Conservation (phyloP, 257 asterid genomes). For the Solanum neorickii region DNA sequence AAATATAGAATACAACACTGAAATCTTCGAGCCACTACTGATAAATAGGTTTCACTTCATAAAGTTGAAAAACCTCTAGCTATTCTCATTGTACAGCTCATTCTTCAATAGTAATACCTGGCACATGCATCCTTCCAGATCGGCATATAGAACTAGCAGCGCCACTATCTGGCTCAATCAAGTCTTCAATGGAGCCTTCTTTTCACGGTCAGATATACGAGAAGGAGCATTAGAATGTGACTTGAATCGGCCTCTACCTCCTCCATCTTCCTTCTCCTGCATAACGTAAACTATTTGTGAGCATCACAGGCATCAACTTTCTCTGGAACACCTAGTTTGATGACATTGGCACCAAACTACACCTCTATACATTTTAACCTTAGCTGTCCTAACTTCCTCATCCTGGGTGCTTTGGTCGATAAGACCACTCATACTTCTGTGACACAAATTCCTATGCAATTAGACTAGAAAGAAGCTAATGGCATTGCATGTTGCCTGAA, state of each 20-base stretch:
- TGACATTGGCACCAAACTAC: not conserved
- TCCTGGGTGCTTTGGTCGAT: not conserved
- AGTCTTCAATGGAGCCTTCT: constrained; percentile 91
- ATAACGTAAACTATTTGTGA: not conserved
- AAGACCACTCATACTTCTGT: not conserved
- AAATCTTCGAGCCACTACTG: not conserved
- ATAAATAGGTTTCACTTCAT: not conserved
- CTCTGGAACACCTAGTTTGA: not conserved
- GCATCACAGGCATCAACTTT: not conserved
- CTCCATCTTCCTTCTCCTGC: constrained; percentile 71
- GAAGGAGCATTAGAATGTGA: constrained; percentile 81
- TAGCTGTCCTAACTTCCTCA: not conserved
- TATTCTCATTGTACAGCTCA: not conserved
- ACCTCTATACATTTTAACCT: not conserved
- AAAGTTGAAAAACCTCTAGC: not conserved
- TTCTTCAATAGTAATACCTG: not conserved
- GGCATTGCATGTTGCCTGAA: not conserved
- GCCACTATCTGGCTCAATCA: constrained; percentile 2
- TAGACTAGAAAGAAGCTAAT: not conserved
- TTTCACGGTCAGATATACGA: constrained; percentile 82
- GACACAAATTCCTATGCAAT: not conserved
- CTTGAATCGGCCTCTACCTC: constrained; percentile 89
- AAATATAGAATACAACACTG: not conserved
- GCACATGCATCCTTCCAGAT: not conserved
- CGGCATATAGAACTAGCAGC: not conserved